Percentiles rank a stretch among this genome's conserved stretches.
Conservation (phyloP, 805 yeast species). For the Teunomyces stri region DNA sequence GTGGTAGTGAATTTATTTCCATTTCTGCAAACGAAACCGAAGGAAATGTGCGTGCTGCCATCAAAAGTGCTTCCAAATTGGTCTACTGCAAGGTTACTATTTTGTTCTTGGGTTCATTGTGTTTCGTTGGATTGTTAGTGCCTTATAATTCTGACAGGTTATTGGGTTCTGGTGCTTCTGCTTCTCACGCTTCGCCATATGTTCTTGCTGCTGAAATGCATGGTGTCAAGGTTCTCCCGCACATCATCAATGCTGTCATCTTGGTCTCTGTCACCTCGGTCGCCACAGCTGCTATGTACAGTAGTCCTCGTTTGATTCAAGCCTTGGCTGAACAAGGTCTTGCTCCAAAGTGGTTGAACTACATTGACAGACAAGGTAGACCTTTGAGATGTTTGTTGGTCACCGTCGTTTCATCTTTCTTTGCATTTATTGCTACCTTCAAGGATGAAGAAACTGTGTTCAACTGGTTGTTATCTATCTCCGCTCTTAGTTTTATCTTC, state of each 20-base stretch:
- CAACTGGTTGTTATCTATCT: conserved; percentile 29
- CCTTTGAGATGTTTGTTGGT: conserved; percentile 26
- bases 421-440: conserved; percentile 27
- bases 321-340: conserved; percentile 27
- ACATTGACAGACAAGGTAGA: conserved; percentile 25
- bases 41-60: conserved; percentile 20
- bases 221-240: conserved; percentile 26
- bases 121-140: conserved; percentile 36
- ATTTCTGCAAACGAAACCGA: conserved; percentile 28
- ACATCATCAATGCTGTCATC: conserved; percentile 32
- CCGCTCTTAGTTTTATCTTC: conserved; percentile 25
- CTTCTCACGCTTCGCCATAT: conserved; percentile 25
- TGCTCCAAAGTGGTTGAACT: conserved; percentile 27
- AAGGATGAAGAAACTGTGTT: conserved; percentile 31
- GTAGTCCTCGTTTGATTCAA: conserved; percentile 23
- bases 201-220: conserved; percentile 28
- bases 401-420: conserved; percentile 20
- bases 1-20: conserved; percentile 34
- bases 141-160: conserved; percentile 32
- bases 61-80: conserved; percentile 22
- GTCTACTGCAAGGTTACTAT: conserved; percentile 25
- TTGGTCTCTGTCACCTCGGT: conserved; percentile 32
- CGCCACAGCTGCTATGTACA: conserved; percentile 32
- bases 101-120: conserved; percentile 27
- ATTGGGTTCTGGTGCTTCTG: conserved; percentile 28